Conservation (phyloP, 352 stramenopile species). For the Phytophthora macrochlamydospora region DNA sequence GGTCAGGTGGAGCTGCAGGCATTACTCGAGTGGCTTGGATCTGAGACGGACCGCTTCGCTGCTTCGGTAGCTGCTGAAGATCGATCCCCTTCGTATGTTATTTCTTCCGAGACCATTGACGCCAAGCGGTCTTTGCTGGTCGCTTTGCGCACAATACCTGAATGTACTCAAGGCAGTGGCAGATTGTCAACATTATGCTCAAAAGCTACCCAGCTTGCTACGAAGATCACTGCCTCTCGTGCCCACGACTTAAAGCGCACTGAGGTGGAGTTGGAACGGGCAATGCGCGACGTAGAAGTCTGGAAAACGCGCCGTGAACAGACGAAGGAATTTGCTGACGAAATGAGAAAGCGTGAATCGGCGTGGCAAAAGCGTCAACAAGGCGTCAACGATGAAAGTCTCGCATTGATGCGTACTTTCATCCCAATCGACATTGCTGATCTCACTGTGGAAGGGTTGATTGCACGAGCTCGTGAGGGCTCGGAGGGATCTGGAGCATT, state of each 20-base stretch:
- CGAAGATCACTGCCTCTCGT: slow-evolving; percentile 53
- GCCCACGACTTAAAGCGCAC: slow-evolving; percentile 57
- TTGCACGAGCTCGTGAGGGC: slow-evolving; percentile 40
- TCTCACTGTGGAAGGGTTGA: slow-evolving; percentile 57
- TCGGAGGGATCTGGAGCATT: slow-evolving; percentile 39
- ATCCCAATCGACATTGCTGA: slow-evolving; percentile 65
- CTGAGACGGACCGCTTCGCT: slow-evolving; percentile 53
- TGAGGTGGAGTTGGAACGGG: slow-evolving; percentile 56
- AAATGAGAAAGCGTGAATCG: slow-evolving; percentile 57
- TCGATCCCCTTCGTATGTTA: slow-evolving; percentile 9
- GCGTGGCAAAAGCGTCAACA: slow-evolving; percentile 49
- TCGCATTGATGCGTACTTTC: slow-evolving; percentile 48
- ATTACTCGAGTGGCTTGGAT: slow-evolving; percentile 48
- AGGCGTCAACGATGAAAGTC: slow-evolving; percentile 43
- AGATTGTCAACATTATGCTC: slow-evolving; percentile 51
- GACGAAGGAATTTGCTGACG: slow-evolving; percentile 56
- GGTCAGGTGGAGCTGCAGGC: slow-evolving; percentile 53
- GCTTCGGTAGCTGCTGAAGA: slow-evolving; percentile 27
- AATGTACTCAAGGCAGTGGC: slow-evolving; percentile 56
- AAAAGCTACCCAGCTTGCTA: slow-evolving; percentile 45
- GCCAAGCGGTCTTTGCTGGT: slow-evolving; percentile 25
- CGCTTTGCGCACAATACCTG: slow-evolving; percentile 37
- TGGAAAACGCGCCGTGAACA: slow-evolving; percentile 67
- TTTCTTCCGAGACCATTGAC: slow-evolving; percentile 24
- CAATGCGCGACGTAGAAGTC: slow-evolving; percentile 65